phyloP scores from a whole-genome alignment of 805 yeast genomes.

The Saturnispora diversa region DNA sequence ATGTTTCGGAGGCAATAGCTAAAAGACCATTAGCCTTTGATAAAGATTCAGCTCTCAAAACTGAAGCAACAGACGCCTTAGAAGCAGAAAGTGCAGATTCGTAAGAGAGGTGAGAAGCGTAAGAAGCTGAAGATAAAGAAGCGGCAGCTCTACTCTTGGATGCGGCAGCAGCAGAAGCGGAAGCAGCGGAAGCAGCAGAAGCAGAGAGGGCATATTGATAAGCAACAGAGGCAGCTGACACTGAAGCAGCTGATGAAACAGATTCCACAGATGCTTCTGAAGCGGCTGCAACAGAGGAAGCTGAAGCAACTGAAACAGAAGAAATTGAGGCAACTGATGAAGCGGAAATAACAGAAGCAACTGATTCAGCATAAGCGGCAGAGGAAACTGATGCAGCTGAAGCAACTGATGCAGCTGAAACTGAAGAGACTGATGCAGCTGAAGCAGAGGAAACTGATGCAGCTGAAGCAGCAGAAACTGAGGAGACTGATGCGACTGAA shows the following conservation, averaged over 20 bases:
- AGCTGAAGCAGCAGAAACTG: slow-evolving; percentile 18
- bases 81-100: slow-evolving; percentile 11
- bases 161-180: slow-evolving; percentile 13
- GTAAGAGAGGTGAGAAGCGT: slow-evolving; percentile 11
- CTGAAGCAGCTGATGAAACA: slow-evolving; percentile 19
- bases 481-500: slow-evolving; percentile 9
- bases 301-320: slow-evolving; percentile 16
- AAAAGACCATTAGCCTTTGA: slow-evolving; percentile 33
- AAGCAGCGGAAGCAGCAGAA: slow-evolving; percentile 17
- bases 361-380: slow-evolving; percentile 22
- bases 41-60: slow-evolving; percentile 17
- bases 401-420: slow-evolving; percentile 16
- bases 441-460: slow-evolving; percentile 18
- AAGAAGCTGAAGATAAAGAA: slow-evolving; percentile 9
- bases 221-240: slow-evolving; percentile 14
- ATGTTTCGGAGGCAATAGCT: slow-evolving; percentile 35
- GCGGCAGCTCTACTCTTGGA: slow-evolving; percentile 6
- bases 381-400: slow-evolving; percentile 19
- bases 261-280: slow-evolving; percentile 22
- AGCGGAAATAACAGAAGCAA: slow-evolving; percentile 26
- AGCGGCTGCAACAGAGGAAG: slow-evolving; percentile 10
- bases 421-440: slow-evolving; percentile 18
- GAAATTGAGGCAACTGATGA: slow-evolving; percentile 33
- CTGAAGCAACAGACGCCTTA: slow-evolving; percentile 11
- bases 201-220: slow-evolving; percentile 17